Base-by-base conservation (phyloP, 2,329 filamentous ascomycete species). In the Aspergillus flavus region DNA sequence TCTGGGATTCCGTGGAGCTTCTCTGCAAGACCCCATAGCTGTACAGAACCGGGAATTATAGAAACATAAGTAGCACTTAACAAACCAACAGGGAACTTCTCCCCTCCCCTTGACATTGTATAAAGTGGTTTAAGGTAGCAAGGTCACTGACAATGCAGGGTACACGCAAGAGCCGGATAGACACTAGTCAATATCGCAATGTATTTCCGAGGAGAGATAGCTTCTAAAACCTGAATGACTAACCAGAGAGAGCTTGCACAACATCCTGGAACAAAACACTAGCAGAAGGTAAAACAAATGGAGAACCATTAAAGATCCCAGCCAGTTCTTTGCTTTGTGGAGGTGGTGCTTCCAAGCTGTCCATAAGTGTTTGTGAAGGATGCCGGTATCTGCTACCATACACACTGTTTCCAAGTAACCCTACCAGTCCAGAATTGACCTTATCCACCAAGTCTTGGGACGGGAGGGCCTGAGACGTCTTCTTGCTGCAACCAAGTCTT, bases 181-280 rank as follows among this genome's bases (percentile, higher is more conserved):
- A 52, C 32, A 32, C 28, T n/a, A 26, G 23, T 48, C 21, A 28
- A 48, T 5, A 50, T n/a, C 7, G 48, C n/a, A 21, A 11, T 32
- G 28, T 10, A 48, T 48, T 48, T 16, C 12, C 6, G 26, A 16
- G 19, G 3, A n/a, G 30, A 23, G 23, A 19, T 14, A 30, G 14
- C n/a, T 30, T n/a, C 5, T 19, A 50, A 16, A 19, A 52, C 7
- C 19, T 52, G 2, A n/a, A 32, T 11, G 14, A 32, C 28, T 52
- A 52, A 11, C 14, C 16, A 52, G 48, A 21, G 16, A 52, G 26
- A 34, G 48, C 67, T 50, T 76, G 72, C 57, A 80, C 75, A 52
- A 80, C 76, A 52, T 76, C 75, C 56, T 72, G 73, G 61, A 80
- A 80, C 45, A 80, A 67, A 56, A 75, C 70, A 26, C 73, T 72